phyloP scores from a whole-genome alignment of 768 basidiomycete species.

The Cystofilobasidium macerans region DNA sequence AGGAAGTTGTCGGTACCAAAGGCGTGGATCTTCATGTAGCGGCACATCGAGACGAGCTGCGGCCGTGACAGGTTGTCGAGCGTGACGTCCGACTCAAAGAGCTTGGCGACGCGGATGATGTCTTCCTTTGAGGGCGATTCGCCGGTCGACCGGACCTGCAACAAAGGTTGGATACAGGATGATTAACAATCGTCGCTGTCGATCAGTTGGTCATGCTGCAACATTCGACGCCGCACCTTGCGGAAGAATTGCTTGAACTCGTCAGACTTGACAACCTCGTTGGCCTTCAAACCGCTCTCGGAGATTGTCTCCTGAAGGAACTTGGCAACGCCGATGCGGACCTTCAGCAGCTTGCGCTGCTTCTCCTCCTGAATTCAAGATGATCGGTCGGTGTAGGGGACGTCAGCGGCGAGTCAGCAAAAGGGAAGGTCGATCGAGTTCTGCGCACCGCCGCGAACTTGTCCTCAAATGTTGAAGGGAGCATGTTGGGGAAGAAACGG shows the following conservation, averaged over 20 bases:
- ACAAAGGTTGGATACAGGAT: not conserved
- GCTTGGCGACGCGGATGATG: constrained; percentile 84
- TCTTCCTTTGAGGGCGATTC: constrained; percentile 81
- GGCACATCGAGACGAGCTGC: constrained; percentile 93
- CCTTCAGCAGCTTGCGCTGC: constrained; percentile 83
- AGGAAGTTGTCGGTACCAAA: constrained; percentile 99
- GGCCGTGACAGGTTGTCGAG: constrained; percentile 95
- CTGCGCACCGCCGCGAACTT: constrained; percentile 74
- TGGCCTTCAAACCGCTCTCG: constrained; percentile 84
- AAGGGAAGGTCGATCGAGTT: not conserved
- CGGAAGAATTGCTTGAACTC: constrained; percentile 99
- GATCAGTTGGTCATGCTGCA: too few relatives aligned
- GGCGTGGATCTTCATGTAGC: constrained; percentile 96
- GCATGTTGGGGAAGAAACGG: constrained; percentile 96
- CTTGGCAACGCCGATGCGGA: constrained; percentile 96
- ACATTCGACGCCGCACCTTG: constrained; percentile 55
- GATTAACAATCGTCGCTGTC: not conserved
- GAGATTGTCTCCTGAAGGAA: constrained; percentile 95
- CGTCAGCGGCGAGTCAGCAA: not conserved
- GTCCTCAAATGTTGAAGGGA: constrained; percentile 96
- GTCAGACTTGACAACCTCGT: constrained; percentile 80
- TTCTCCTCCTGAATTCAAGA: constrained; percentile 70
- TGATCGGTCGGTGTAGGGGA: not conserved
- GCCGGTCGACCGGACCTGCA: constrained; percentile 82
- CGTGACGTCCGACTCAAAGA: constrained; percentile 95